A percentile compares a stretch with the other conserved stretches of the same genome.
Conservation (phyloP, 2,329 filamentous ascomycete species). For the Paraphaeosphaeria minitans region DNA sequence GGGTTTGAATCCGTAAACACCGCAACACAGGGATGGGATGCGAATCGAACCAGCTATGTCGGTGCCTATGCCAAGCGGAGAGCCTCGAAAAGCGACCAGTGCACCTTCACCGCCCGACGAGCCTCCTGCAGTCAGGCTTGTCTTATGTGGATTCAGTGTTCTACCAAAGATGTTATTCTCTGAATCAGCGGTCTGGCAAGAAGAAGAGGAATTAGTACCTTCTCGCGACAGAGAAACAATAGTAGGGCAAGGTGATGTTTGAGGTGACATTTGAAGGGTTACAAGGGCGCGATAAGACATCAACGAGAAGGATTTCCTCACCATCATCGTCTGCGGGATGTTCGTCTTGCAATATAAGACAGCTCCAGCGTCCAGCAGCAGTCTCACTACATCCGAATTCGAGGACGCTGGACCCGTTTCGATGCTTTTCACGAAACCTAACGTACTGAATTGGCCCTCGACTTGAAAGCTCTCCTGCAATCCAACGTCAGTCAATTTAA, state of each 20-base stretch:
- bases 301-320: neutral
- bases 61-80: slow-evolving; percentile 54
- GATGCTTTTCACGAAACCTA: slow-evolving; percentile 25
- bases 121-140: slow-evolving; percentile 53
- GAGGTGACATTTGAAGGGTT: neutral
- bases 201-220: neutral
- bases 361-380: neutral
- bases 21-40: slow-evolving; percentile 59
- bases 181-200: slow-evolving; percentile 50
- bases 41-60: slow-evolving; percentile 56
- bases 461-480: slow-evolving; percentile 41
- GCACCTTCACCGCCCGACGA: slow-evolving; percentile 56
- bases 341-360: neutral
- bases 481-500: neutral
- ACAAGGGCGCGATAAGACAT: too few relatives aligned
- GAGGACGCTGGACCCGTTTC: slow-evolving; percentile 45
- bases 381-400: neutral
- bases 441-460: slow-evolving; percentile 16
- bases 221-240: neutral
- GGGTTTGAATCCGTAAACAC: slow-evolving; percentile 54
- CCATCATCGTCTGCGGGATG: neutral
- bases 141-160: slow-evolving; percentile 51
- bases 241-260: neutral
- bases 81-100: slow-evolving; percentile 51
- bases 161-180: slow-evolving; percentile 54